phyloP scores from a whole-genome alignment of 2,329 filamentous ascomycete genomes.

The Alternaria solani region DNA sequence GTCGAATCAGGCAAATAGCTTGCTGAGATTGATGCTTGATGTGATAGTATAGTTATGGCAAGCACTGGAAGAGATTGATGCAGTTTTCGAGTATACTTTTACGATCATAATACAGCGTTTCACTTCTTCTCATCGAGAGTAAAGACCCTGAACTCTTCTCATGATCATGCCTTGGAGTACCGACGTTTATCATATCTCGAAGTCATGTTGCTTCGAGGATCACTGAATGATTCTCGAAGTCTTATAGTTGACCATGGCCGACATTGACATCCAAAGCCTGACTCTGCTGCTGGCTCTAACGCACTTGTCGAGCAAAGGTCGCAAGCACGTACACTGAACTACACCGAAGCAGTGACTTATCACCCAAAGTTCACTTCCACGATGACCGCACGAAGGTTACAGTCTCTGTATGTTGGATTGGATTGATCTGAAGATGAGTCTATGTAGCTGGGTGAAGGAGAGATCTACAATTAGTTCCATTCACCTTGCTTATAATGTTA shows the following conservation, averaged over 20 bases:
- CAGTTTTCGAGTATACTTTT: neutral
- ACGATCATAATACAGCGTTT: neutral
- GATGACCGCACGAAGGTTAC: too few relatives aligned
- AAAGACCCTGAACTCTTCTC: neutral
- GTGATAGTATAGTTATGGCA: neutral
- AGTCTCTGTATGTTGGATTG: too few relatives aligned
- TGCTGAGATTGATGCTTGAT: neutral
- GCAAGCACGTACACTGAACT: too few relatives aligned
- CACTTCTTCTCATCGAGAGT: neutral
- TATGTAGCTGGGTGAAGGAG: too few relatives aligned
- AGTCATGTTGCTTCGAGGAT: neutral
- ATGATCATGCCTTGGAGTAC: neutral
- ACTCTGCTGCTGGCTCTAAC: neutral
- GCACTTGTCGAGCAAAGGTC: too few relatives aligned
- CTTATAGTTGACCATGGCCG: too few relatives aligned
- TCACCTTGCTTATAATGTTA: too few relatives aligned
- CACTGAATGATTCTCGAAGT: neutral
- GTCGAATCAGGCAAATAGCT: neutral
- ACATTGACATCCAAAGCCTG: neutral
- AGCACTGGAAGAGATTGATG: neutral
- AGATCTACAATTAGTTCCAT: too few relatives aligned
- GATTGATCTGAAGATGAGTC: too few relatives aligned
- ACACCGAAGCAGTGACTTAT: too few relatives aligned
- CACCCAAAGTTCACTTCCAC: too few relatives aligned
- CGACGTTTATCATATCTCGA: neutral